phyloP scores from a whole-genome alignment of 257 asterid genomes.

The Solanum okadae region DNA sequence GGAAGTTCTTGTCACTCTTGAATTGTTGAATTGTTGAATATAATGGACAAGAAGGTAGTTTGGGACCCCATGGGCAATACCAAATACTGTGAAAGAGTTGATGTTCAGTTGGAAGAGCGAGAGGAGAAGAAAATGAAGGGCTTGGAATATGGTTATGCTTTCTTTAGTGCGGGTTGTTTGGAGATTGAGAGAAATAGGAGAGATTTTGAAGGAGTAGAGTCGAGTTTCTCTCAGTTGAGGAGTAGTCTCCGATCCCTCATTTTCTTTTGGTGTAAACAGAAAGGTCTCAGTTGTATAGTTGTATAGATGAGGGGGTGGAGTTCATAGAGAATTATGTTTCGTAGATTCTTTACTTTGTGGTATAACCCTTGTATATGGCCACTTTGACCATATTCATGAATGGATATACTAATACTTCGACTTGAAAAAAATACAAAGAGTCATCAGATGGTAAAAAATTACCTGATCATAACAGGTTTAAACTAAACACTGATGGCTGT shows the following conservation, averaged over 20 bases:
- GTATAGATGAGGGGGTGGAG: background rate
- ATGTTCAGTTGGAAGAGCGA: too few species aligned
- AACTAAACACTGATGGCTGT: too few species aligned
- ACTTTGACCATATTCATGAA: background rate
- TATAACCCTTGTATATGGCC: background rate
- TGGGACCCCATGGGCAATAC: too few species aligned
- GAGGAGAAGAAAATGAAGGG: background rate
- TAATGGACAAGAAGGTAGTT: too few species aligned
- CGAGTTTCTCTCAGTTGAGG: background rate
- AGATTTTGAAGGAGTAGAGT: background rate
- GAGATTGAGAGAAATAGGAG: background rate
- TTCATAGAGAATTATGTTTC: background rate
- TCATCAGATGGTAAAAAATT: background rate
- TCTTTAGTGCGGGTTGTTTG: background rate
- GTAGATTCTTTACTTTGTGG: background rate
- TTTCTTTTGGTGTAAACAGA: background rate
- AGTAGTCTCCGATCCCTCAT: background rate
- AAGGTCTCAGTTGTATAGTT: background rate
- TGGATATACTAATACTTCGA: background rate
- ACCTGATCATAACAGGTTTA: too few species aligned
- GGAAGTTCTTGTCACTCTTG: too few species aligned
- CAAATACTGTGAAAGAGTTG: too few species aligned
- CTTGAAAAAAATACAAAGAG: background rate
- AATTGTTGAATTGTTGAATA: too few species aligned
- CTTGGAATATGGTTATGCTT: background rate